Conservation (phyloP, 2,329 filamentous ascomycete genomes). For the Domatiomyces globalis region DNA sequence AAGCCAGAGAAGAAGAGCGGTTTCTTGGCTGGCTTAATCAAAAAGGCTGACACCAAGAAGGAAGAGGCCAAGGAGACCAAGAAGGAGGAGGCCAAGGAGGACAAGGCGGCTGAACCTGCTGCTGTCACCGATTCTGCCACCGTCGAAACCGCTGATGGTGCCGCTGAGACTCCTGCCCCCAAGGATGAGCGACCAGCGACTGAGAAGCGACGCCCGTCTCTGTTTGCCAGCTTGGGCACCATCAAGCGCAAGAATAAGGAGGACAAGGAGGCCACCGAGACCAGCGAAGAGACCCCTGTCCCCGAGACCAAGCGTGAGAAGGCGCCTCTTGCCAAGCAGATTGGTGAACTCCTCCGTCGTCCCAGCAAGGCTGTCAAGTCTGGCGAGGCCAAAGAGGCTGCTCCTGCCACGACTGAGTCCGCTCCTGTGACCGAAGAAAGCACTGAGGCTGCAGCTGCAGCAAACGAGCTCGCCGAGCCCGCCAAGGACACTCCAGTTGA, state of each 20-base stretch:
- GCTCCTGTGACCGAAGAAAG: conserved; percentile 11
- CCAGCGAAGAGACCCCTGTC: conserved; percentile 22
- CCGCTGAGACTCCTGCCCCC: conserved; percentile 19
- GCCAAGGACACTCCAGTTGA: conserved; percentile 17
- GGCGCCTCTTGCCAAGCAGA: conserved; percentile 18
- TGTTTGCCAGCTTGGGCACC: conserved; percentile 39
- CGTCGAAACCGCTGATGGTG: conserved; percentile 7
- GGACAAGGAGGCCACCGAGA: conserved; percentile 29
- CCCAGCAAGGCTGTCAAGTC: conserved; percentile 35
- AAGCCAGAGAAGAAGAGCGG: conserved; percentile 22
- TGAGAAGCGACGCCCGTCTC: conserved; percentile 37
- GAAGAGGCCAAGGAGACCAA: conserved; percentile 17
- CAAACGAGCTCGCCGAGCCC: conserved; percentile 4
- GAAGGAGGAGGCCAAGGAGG: conserved; percentile 21
- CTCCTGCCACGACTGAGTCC: conserved; percentile 17
- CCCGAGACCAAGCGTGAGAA: conserved; percentile 33
- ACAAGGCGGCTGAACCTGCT: conserved; percentile 14
- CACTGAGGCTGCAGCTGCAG: conserved; percentile 12
- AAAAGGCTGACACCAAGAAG: conserved; percentile 22
- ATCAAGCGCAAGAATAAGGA: conserved; percentile 40
- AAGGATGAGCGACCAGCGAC: conserved; percentile 29
- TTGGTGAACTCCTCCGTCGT: conserved; percentile 36
- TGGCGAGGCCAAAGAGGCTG: conserved; percentile 20
- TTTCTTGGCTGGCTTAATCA: conserved; percentile 20
- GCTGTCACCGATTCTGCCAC: conserved; percentile 12